Evolutionary conservation across 768 basidiomycete species (phyloP).

Genomic region (Tephrocybe sp.): DNA sequence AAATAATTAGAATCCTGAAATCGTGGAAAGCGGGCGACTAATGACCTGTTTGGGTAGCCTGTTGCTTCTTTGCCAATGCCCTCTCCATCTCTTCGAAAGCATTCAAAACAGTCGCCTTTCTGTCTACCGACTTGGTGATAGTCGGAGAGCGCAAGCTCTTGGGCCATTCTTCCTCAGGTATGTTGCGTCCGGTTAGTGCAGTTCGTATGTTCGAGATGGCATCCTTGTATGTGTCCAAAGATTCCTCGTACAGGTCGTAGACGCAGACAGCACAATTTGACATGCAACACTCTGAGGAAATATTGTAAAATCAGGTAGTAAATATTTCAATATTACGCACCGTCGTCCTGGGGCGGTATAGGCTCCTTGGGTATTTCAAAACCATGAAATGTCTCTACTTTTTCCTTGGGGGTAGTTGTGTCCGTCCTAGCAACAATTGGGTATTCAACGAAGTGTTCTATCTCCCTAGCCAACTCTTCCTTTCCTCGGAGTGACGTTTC

Average conservation of each 20-base stretch:
- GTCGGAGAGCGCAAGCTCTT: conserved; percentile 33
- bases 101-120: conserved; percentile 41
- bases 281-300: conserved; percentile 82
- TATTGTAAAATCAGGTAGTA: too few species aligned
- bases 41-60: conserved; percentile 18
- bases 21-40: conserved; percentile 15
- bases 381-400: conserved; percentile 42
- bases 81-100: conserved; percentile 77
- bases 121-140: conserved; percentile 16
- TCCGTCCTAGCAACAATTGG: conserved; percentile 4
- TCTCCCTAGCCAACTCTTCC: conserved; percentile 30
- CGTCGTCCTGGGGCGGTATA: conserved; percentile 61
- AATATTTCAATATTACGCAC: too few species aligned
- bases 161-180: conserved; percentile 71
- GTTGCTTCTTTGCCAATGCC: conserved; percentile 46
- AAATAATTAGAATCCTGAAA: conserved; percentile 5
- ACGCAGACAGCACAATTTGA: conserved; percentile 92
- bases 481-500: conserved; percentile 52
- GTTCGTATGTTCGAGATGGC: conserved; percentile 48
- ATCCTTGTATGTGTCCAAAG: conserved; percentile 58
- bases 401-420: not conserved
- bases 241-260: conserved; percentile 83
- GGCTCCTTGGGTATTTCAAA: conserved; percentile 62
- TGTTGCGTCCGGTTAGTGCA: conserved; percentile 42
- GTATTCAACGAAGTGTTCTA: conserved; percentile 21